These are phyloP conservation scores for Pichia sp. DNA, from an alignment of 1,139 yeast genomes.

Conservation along the genomic window DNA sequence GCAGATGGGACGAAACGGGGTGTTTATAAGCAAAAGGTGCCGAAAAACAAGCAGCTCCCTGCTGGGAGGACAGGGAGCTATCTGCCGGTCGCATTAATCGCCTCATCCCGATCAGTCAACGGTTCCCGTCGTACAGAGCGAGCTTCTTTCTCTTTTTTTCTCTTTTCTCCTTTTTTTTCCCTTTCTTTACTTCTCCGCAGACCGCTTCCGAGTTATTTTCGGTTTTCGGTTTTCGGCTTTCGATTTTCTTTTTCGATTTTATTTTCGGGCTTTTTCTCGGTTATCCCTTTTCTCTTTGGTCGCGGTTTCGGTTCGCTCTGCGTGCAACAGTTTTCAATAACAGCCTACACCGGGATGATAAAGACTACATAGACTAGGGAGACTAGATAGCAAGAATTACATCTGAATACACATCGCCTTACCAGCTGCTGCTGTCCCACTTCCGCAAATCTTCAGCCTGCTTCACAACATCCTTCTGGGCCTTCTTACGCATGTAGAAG, in stretches of 20 bases:
- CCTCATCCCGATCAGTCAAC: background rate
- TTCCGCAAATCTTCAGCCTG: constrained; percentile 66
- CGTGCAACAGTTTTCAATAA: no score
- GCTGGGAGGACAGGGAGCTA: background rate
- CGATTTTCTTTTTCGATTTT: no score
- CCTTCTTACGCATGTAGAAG: constrained; percentile 94
- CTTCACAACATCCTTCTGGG: constrained; percentile 74
- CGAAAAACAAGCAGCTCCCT: background rate
- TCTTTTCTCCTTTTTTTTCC: no score
- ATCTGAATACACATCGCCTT: background rate
- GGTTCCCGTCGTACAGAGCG: no score
- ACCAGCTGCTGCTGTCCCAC: constrained; percentile 64
- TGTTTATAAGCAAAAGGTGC: no score
- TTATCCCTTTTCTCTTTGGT: no score
- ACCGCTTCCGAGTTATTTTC: constrained; percentile 1
- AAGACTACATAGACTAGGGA: no score
- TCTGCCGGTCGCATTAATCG: no score
- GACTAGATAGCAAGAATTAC: background rate
- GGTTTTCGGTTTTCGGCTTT: background rate
- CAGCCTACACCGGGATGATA: no score
- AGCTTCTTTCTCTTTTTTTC: no score
- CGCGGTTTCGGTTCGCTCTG: background rate
- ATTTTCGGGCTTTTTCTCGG: no score
- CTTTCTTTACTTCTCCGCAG: background rate
- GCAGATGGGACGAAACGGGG: no score